These are phyloP conservation scores for Stevia rebaudiana DNA, from an alignment of 140 eudicot species.

Conservation along the genomic window DNA sequence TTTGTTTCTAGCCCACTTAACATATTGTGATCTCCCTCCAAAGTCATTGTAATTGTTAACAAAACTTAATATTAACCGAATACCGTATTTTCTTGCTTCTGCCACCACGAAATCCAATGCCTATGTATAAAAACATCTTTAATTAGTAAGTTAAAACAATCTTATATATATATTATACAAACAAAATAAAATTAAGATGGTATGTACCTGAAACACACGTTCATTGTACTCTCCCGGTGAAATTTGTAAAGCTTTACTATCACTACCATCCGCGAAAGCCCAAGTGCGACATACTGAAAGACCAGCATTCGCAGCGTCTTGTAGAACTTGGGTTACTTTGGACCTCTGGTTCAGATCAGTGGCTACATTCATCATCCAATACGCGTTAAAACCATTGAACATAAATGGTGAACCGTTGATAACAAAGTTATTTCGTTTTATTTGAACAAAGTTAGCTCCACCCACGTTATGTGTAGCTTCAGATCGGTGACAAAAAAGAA, in stretches of 20 bases:
- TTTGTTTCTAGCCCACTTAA: slow-evolving; percentile 52
- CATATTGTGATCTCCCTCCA: slow-evolving; percentile 66
- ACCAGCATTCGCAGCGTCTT: slow-evolving; percentile 58
- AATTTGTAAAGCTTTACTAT: slow-evolving; percentile 45
- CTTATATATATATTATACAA: too few species aligned
- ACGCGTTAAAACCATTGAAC: slow-evolving; percentile 68
- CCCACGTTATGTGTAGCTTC: slow-evolving; percentile 22
- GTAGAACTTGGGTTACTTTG: slow-evolving; percentile 44
- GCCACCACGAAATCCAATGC: slow-evolving; percentile 66
- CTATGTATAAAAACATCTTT: slow-evolving; percentile 17
- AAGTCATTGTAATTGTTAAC: slow-evolving; percentile 59
- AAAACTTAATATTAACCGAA: slow-evolving; percentile 53
- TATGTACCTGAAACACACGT: slow-evolving; percentile 67
- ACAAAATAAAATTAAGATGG: too few species aligned
- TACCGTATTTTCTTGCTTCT: slow-evolving; percentile 50
- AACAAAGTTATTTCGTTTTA: slow-evolving; percentile 35
- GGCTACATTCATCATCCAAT: slow-evolving; percentile 76
- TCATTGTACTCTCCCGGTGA: slow-evolving; percentile 67
- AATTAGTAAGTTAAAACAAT: too few species aligned
- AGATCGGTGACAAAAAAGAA: slow-evolving; percentile 9
- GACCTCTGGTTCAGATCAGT: slow-evolving; percentile 40
- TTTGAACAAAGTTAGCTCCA: slow-evolving; percentile 30
- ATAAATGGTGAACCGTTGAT: slow-evolving; percentile 45
- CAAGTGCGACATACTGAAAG: slow-evolving; percentile 72
- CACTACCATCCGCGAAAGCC: slow-evolving; percentile 71